Evolutionary conservation across 2,329 filamentous ascomycete genomes (phyloP).

Genomic region (Leptographium radiaticola): DNA sequence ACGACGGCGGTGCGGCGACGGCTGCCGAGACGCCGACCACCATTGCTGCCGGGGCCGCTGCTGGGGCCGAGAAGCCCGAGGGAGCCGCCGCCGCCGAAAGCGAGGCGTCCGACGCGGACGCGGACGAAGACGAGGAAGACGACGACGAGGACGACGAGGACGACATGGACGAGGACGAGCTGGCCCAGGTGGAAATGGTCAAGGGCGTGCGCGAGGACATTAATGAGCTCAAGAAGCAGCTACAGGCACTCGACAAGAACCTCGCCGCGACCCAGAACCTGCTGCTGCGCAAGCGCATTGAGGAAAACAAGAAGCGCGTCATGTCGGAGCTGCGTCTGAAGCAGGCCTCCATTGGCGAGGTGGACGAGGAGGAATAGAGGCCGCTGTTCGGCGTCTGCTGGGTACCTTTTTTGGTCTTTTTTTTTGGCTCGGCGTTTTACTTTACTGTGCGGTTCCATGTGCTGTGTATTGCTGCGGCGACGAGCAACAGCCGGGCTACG

Average conservation of each 20-base stretch:
- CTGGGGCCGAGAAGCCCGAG: constrained; percentile 13
- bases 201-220: constrained; percentile 42
- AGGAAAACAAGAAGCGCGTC: constrained; percentile 32
- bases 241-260: constrained; percentile 30
- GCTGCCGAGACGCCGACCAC: constrained; percentile 29
- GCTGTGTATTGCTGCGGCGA: too few species aligned
- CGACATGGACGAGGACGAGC: constrained; percentile 40
- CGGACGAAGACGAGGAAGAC: constrained; percentile 32
- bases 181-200: constrained; percentile 34
- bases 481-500: neutral
- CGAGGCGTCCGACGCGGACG: constrained; percentile 29
- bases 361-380: constrained; percentile 17
- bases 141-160: constrained; percentile 41
- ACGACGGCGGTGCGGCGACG: constrained; percentile 24
- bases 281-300: constrained; percentile 36
- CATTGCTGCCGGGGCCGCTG: constrained; percentile 37
- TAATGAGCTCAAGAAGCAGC: constrained; percentile 34
- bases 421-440: neutral
- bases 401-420: neutral
- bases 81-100: constrained; percentile 23
- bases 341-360: constrained; percentile 22
- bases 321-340: constrained; percentile 26
- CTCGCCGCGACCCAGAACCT: constrained; percentile 29
- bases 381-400: neutral
- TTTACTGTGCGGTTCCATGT: too few species aligned